Conservation (phyloP, 352 stramenopile species). For the Sclerospora graminicola region DNA sequence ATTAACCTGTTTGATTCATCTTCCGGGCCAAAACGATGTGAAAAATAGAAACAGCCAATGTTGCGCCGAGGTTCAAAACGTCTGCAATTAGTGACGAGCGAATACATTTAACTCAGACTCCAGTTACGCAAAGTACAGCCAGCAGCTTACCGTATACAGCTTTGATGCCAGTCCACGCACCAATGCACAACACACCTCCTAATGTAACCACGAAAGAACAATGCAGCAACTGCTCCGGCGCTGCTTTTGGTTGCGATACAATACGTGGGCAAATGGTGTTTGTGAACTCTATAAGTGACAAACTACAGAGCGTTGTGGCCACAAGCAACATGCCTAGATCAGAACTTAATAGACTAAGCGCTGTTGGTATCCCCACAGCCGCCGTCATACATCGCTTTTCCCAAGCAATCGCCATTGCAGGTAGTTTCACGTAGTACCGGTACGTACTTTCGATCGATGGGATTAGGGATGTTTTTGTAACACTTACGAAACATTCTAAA, state of each 20-base stretch:
- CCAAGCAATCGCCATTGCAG: conserved; percentile 39
- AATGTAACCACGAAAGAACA: conserved; percentile 17
- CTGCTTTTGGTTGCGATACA: conserved; percentile 13
- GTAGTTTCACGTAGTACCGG: no score
- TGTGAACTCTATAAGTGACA: conserved; percentile 52
- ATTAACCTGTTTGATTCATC: conserved; percentile 33
- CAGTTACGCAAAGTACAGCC: neutral
- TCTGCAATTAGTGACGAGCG: conserved; percentile 20
- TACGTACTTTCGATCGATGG: no score
- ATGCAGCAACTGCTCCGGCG: conserved; percentile 9
- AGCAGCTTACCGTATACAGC: conserved; percentile 16
- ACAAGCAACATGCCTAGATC: conserved; percentile 41
- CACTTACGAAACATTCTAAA: no score
- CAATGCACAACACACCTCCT: conserved; percentile 20
- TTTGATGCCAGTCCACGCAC: conserved; percentile 29
- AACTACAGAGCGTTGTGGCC: conserved; percentile 31
- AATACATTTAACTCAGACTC: neutral
- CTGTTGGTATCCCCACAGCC: conserved; percentile 44
- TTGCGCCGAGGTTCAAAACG: conserved; percentile 14
- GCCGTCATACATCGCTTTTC: conserved; percentile 40
- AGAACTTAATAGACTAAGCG: conserved; percentile 40
- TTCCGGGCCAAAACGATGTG: conserved; percentile 27
- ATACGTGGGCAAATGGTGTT: conserved; percentile 37
- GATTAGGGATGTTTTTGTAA: no score
- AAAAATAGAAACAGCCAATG: conserved; percentile 23